phyloP scores from a whole-genome alignment of 805 yeast genomes.

The Yamadazyma phyllophila region DNA sequence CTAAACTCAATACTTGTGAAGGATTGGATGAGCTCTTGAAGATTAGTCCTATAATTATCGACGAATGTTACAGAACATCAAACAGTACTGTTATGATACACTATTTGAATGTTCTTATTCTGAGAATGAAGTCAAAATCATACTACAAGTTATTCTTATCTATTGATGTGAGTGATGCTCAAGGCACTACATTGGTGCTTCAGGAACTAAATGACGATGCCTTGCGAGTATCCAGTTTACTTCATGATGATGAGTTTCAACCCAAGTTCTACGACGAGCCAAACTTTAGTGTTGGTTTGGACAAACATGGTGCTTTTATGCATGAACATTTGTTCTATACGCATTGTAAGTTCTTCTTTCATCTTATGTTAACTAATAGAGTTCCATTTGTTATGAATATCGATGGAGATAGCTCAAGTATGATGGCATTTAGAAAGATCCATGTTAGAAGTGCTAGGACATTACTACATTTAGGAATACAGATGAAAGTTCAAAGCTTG shows the following conservation, averaged over 20 bases:
- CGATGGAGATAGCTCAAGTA: constrained; percentile 13
- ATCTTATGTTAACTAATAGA: constrained; percentile 28
- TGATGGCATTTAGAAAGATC: constrained; percentile 20
- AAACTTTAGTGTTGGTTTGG: constrained; percentile 16
- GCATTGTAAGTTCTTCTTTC: constrained; percentile 25
- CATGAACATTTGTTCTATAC: constrained; percentile 13
- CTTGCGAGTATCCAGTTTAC: constrained; percentile 14
- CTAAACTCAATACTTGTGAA: background rate
- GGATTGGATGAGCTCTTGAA: background rate
- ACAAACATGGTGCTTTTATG: background rate
- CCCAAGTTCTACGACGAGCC: constrained; percentile 38
- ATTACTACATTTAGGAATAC: constrained; percentile 21
- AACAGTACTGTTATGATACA: background rate
- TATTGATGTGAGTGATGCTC: constrained; percentile 18
- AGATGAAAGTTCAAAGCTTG: constrained; percentile 12
- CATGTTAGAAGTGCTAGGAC: constrained; percentile 32
- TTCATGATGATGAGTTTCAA: constrained; percentile 16
- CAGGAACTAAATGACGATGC: constrained; percentile 26
- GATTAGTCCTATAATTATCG: background rate
- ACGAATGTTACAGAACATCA: background rate
- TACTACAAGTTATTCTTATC: constrained; percentile 32
- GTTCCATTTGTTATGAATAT: constrained; percentile 25
- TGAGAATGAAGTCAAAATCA: constrained; percentile 25
- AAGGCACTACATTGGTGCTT: constrained; percentile 21
- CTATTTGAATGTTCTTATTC: constrained; percentile 14